Percentiles rank a stretch among this genome's conserved stretches.
Conservation (phyloP, 805 yeast genomes). For the Candida koratica region DNA sequence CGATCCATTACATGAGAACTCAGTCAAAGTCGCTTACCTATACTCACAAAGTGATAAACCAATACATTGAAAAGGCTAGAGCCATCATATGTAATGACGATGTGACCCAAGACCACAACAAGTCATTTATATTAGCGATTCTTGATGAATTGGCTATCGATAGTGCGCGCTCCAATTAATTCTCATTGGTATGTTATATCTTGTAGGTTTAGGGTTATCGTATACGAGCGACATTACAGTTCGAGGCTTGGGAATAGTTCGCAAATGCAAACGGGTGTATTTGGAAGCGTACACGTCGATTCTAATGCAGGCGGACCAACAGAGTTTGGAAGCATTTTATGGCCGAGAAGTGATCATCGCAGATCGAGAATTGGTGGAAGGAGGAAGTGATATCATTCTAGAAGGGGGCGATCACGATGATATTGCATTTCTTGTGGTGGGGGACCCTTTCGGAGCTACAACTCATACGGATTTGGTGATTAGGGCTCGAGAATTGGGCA, state of each 20-base stretch:
- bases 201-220: conserved; percentile 88
- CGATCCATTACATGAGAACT: conserved; percentile 21
- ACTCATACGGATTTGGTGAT: conserved; percentile 93
- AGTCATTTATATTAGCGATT: conserved; percentile 14
- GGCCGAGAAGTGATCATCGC: conserved; percentile 85
- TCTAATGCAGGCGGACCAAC: conserved; percentile 84
- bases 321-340: conserved; percentile 73
- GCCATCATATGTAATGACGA: conserved; percentile 21
- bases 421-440: conserved; percentile 92
- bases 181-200: conserved; percentile 62
- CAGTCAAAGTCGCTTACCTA: conserved; percentile 24
- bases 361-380: conserved; percentile 91
- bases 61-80: conserved; percentile 8
- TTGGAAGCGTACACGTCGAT: conserved; percentile 94
- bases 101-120: conserved; percentile 7
- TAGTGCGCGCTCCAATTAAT: too few species aligned
- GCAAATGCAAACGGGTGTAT: conserved; percentile 82
- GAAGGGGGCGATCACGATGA: conserved; percentile 75
- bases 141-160: too few species aligned
- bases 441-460: conserved; percentile 97
- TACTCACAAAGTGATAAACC: conserved; percentile 14
- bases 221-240: conserved; percentile 89
- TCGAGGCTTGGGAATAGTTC: conserved; percentile 84
- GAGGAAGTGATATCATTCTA: conserved; percentile 79
- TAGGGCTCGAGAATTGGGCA: conserved; percentile 81